Base-by-base conservation (phyloP, 306 rosid genomes). In the Castanea sativa region DNA sequence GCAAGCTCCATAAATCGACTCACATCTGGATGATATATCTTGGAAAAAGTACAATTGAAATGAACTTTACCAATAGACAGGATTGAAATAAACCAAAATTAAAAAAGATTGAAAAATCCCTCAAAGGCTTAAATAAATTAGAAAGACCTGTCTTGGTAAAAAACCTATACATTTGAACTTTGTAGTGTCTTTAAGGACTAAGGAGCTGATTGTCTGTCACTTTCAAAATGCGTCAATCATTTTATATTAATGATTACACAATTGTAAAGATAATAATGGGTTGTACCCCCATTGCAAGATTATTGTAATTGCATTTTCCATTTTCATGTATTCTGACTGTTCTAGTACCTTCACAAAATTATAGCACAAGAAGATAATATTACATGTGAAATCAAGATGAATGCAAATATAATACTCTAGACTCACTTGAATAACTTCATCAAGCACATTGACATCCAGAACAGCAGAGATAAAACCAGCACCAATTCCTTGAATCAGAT, bases 401-500 rank as follows among this genome's bases (percentile, higher is more conserved):
- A 45, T 45, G 53, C 15, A 10, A 45, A 45, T 45, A 45, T 45
- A 45, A 45, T 45, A 12, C 15, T 45, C 53, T 12, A 45, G 74
- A 77, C 79, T 70, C 59, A 89, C 98, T 86, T 85, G 87, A 79
- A 94, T 14, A 72, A 92, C 83, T 88, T 90, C 98, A 38, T 94
- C 90, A 10, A 92, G 87, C 49, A 94, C 12, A 55, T 84, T 74
- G 55, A 83, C 78, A 69, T 92, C 96, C 56, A 94, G 81, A 30
- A 92, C 76, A 32, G 14, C 12, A 29, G 92, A 90, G 68, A 92
- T 51, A 16, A 92, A 2, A 43, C 95, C 97, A 65, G 90, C 85
- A 69, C 98, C 98, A 41, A 94, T 73, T 77, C 98, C 98, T 85
- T 86, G 94, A 72, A 94, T 94, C 77, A 81, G 76, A 78, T 94